Conservation (phyloP, 2,329 filamentous ascomycete genomes). For the Phaeosphaeriaceae sp. region DNA sequence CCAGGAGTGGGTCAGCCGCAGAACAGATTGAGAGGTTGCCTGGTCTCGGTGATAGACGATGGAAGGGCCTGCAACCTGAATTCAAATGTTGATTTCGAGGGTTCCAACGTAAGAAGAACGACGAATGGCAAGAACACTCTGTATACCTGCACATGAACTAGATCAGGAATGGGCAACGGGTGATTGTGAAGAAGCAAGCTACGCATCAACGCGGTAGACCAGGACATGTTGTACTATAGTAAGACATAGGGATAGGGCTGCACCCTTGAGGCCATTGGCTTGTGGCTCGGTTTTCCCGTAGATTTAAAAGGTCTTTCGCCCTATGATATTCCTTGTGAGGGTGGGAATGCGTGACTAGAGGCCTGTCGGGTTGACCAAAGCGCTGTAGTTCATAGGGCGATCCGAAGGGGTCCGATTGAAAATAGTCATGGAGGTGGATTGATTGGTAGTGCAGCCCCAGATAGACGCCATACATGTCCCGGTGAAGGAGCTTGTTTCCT, state of each 20-base stretch:
- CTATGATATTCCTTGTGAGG: constrained; percentile 30
- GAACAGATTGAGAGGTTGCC: constrained; percentile 14
- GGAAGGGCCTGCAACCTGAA: constrained; percentile 27
- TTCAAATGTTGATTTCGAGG: constrained; percentile 24
- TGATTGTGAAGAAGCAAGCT: constrained; percentile 18
- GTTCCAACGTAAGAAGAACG: constrained; percentile 17
- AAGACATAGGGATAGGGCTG: constrained; percentile 12
- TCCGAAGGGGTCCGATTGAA: constrained; percentile 12
- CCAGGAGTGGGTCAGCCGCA: constrained; percentile 19
- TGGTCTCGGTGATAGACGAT: constrained; percentile 25
- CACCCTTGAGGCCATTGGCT: constrained; percentile 5
- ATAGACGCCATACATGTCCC: constrained; percentile 23
- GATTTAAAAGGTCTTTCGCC: constrained; percentile 18
- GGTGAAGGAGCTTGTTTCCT: constrained; percentile 17
- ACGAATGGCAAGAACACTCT: constrained; percentile 22
- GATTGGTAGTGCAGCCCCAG: constrained; percentile 13
- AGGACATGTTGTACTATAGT: constrained; percentile 12
- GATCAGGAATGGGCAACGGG: constrained; percentile 26
- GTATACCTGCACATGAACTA: constrained; percentile 21
- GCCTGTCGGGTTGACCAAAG: constrained; percentile 16
- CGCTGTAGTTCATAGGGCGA: constrained; percentile 25
- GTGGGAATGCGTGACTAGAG: constrained; percentile 26
- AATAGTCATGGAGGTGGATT: not conserved
- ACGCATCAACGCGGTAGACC: constrained; percentile 29
- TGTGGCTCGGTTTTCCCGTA: constrained; percentile 37